Conservation (phyloP, 2,329 filamentous ascomycete species). For the Metarhizium guizhouense region DNA sequence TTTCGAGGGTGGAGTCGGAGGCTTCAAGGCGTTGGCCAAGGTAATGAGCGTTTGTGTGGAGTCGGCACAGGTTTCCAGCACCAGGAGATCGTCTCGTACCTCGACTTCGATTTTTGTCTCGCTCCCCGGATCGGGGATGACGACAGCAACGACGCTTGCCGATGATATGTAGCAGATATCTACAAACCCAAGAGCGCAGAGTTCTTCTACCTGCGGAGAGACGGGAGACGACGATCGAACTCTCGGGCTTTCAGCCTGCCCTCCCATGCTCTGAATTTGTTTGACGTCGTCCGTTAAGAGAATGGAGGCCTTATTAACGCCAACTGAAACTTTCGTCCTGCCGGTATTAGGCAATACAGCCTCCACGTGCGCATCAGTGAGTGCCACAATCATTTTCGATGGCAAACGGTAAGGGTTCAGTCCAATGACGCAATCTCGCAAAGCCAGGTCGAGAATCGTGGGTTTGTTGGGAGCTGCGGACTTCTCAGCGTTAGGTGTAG, state of each 20-base stretch:
- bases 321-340: conserved; percentile 53
- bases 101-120: conserved; percentile 65
- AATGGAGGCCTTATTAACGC: conserved; percentile 72
- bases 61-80: conserved; percentile 92
- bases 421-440: conserved; percentile 75
- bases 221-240: conserved; percentile 24
- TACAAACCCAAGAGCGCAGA: conserved; percentile 66
- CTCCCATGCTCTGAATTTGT: conserved; percentile 9
- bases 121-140: conserved; percentile 43
- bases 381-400: conserved; percentile 69
- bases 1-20: conserved; percentile 73
- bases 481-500: conserved; percentile 12
- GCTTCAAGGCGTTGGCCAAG: conserved; percentile 69
- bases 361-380: conserved; percentile 70
- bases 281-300: conserved; percentile 71
- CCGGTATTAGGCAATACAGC: conserved; percentile 57
- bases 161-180: conserved; percentile 82
- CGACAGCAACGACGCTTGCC: conserved; percentile 57
- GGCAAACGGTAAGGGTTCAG: conserved; percentile 69
- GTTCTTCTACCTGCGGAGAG: conserved; percentile 43
- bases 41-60: conserved; percentile 87
- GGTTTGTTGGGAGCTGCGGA: conserved; percentile 37
- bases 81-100: conserved; percentile 73
- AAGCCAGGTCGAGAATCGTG: conserved; percentile 61
- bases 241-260: conserved; percentile 9